Conservation (phyloP, 1,284 basidiomycete species). For the Malassezia cuniculi region DNA sequence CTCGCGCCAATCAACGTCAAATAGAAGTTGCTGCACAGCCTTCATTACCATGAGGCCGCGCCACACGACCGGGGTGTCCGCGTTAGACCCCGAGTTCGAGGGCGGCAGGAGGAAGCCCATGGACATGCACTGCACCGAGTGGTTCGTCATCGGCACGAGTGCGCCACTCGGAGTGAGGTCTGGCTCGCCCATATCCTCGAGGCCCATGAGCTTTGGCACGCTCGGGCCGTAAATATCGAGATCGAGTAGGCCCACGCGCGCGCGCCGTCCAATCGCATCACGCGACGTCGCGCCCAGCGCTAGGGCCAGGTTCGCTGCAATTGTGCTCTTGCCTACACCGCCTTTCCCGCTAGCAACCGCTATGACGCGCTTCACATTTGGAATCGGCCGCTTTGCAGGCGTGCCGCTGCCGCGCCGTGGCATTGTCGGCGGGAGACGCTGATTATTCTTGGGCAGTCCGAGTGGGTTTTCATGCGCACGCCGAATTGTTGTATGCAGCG, state of each 20-base stretch:
- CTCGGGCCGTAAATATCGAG: constrained; percentile 93
- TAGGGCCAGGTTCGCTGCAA: constrained; percentile 72
- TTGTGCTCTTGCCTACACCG: constrained; percentile 89
- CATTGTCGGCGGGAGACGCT: constrained; percentile 30
- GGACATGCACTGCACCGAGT: constrained; percentile 87
- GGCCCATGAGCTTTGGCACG: constrained; percentile 84
- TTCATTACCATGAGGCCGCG: constrained; percentile 98
- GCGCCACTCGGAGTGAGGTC: constrained; percentile 56
- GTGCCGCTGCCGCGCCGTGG: constrained; percentile 45
- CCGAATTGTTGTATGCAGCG: not conserved
- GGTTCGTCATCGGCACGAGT: constrained; percentile 71
- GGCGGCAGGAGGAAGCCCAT: constrained; percentile 64
- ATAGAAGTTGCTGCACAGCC: constrained; percentile 87
- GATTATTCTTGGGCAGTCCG: constrained; percentile 35
- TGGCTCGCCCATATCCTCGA: constrained; percentile 68
- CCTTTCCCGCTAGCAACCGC: constrained; percentile 90
- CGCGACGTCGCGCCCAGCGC: constrained; percentile 48
- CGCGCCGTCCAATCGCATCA: constrained; percentile 2
- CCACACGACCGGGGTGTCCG: constrained; percentile 78
- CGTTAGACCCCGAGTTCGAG: constrained; percentile 24
- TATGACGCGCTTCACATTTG: constrained; percentile 54
- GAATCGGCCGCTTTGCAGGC: constrained; percentile 48
- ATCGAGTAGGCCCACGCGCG: constrained; percentile 72
- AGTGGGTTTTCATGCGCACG: constrained; percentile 33
- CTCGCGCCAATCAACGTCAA: constrained; percentile 80